Evolutionary conservation across 495 filamentous ascomycete genomes (phyloP), one percentile per base, ranked within the genome.

Genomic region (Aspergillus leporis): DNA sequence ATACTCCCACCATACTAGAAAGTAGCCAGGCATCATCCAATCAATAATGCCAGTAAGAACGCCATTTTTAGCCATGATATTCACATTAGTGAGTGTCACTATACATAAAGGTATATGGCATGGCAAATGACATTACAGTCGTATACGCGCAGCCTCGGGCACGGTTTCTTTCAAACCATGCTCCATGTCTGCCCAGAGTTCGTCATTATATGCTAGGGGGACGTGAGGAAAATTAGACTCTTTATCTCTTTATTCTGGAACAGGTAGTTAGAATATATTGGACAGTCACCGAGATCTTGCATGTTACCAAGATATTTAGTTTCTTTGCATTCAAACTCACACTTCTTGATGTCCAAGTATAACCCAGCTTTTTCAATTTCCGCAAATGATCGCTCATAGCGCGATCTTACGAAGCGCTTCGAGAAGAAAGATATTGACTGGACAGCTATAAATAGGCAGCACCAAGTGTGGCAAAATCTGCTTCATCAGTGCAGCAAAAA

Each of bases 81-180:
- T 76, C 2, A 70, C 66, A 55, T 67, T 54, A 4, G 67, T 70
- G 14, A 77, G 59, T n/a, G 41, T 77, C 73, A n/a, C 66, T 64
- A 46, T 75, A 68, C 8, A 71, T 74, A 51, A 75, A 73, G 28
- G 67, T 73, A 48, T 66, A 74, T 14, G 69, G 73, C 25, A 58
- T 41, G 38, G 62, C 58, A 30, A 61, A 32, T 14, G 72, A 70
- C 70, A 72, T n/a, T 71, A 18, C 57, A 50, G 0, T 53, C 55
- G 18, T 40, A 23, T 19, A 22, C 58, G 55, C n/a, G 59, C 65
- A 28, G 52, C 52, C 19, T 63, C 61, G 4, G 69, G 67, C 0
- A 71, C 21, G 25, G 2, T 51, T 12, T 59, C 57, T 43, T 51
- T 40, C 40, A 73, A 43, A 4, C 45, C 55, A 8, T 34, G 18